phyloP scores from a whole-genome alignment of 768 basidiomycete genomes.

The Amanita inopinata region DNA sequence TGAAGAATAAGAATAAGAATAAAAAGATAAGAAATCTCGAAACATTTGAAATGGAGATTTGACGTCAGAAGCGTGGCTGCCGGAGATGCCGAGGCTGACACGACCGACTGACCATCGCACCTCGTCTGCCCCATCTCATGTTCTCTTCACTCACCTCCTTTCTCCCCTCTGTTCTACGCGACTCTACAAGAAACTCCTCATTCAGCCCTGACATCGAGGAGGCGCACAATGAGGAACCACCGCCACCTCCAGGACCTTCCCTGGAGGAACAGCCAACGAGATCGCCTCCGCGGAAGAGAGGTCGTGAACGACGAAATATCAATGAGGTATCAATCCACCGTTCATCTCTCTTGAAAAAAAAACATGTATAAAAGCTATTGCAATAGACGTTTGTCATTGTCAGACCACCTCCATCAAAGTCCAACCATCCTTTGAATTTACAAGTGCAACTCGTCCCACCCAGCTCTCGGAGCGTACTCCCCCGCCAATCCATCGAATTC shows the following conservation, averaged over 20 bases:
- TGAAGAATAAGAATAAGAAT: too few relatives aligned
- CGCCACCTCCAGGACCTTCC: background rate
- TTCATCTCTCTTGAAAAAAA: background rate
- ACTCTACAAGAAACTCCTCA: background rate
- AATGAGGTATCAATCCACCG: conserved; percentile 2
- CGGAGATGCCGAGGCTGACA: too few relatives aligned
- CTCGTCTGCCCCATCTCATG: conserved; percentile 1
- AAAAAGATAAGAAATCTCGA: too few relatives aligned
- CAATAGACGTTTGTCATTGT: conserved; percentile 86
- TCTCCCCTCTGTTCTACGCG: conserved; percentile 6
- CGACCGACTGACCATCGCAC: background rate
- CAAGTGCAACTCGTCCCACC: conserved; percentile 89
- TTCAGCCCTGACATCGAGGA: conserved; percentile 5
- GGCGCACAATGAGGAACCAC: background rate
- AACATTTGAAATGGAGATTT: too few relatives aligned
- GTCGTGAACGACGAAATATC: conserved; percentile 1
- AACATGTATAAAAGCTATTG: background rate
- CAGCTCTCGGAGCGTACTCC: conserved; percentile 28
- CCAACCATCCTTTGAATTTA: conserved; percentile 82
- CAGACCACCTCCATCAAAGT: conserved; percentile 75
- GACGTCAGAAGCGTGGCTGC: too few relatives aligned
- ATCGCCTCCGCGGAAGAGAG: background rate
- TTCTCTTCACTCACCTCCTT: conserved; percentile 7
- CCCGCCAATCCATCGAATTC: conserved; percentile 37
- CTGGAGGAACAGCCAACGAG: background rate